Evolutionary conservation across 139 green algal species (phyloP).

Genomic region (Diplosphaera chodatii): DNA sequence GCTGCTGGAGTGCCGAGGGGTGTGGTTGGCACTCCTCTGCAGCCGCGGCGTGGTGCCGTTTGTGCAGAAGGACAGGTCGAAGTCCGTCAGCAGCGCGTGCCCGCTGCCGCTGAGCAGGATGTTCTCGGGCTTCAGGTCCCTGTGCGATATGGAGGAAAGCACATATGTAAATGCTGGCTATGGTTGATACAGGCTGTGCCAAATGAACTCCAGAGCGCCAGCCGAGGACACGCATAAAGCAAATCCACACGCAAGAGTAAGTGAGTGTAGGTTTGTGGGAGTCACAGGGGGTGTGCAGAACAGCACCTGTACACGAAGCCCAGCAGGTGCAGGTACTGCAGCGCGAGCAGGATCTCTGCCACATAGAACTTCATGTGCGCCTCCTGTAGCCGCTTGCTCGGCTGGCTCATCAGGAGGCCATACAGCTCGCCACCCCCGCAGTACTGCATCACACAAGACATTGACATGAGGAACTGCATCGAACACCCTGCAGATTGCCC

Average conservation of each 20-base stretch:
- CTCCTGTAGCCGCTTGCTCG: slow-evolving; percentile 74
- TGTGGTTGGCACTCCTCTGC: neutral
- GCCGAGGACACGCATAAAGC: too few relatives aligned
- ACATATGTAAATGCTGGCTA: too few relatives aligned
- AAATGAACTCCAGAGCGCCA: too few relatives aligned
- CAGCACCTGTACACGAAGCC: slow-evolving; percentile 88
- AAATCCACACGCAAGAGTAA: too few relatives aligned
- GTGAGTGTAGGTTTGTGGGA: too few relatives aligned
- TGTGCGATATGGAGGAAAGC: too few relatives aligned
- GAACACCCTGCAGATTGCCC: too few relatives aligned
- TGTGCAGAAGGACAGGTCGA: slow-evolving; percentile 86
- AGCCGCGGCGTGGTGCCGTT: slow-evolving; percentile 36
- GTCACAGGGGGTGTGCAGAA: too few relatives aligned
- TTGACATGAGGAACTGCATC: too few relatives aligned
- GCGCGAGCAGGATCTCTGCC: slow-evolving; percentile 87
- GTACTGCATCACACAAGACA: slow-evolving; percentile 18
- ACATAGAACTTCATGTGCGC: slow-evolving; percentile 80
- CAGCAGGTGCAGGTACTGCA: slow-evolving; percentile 97
- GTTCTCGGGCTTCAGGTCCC: slow-evolving; percentile 98
- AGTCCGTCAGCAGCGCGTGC: slow-evolving; percentile 95
- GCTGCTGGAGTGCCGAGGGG: neutral
- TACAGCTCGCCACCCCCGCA: slow-evolving; percentile 80
- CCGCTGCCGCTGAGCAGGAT: slow-evolving; percentile 85
- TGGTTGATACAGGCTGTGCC: too few relatives aligned
- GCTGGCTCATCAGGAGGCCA: slow-evolving; percentile 58